Base-by-base conservation (phyloP, 495 filamentous ascomycete species). In the Lasiosphaeria hispida region DNA sequence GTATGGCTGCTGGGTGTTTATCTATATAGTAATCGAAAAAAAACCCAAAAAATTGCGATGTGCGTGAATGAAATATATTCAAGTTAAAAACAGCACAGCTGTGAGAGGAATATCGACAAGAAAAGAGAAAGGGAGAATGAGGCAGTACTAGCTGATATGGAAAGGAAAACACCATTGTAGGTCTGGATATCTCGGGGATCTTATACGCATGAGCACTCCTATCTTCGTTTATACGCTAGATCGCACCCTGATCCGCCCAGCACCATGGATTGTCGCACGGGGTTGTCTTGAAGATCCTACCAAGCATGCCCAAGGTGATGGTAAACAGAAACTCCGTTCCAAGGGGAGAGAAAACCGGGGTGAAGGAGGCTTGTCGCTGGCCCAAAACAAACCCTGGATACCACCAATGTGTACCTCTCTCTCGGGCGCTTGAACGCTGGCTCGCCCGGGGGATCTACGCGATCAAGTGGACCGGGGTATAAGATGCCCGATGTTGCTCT, bases 41-140 rank as follows among this genome's bases (percentile, higher is more conserved):
- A 17, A n/a, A 53, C 34, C n/a, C n/a, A n/a, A n/a, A n/a, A n/a
- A n/a, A 42, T 38, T 50, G 33, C 30, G 61, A n/a, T 55, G 39
- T 47, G 33, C 13, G 41, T 48, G 11, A 35, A 11, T 47, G 4
- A 8, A 43, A 15, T 8, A 34, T 11, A 36, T 34, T 1, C 6
- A 36, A 62, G 41, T 7, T 42, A 59, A 60, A 60, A 33, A 63
- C 60, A 70, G 68, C 60, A 59, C 63, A 61, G 68, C 65, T 69
- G 68, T 58, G 51, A 40, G 34, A 9, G n/a, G 15, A 59, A 55
- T 23, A 57, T 33, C 37, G 37, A 51, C 43, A 43, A 17, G 34
- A 48, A 44, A 40, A 7, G 1, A 41, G 55, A 48, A 55, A 55
- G 40, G 41, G 40, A 52, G 48, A 62, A 48, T 23, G 40, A 30